Evolutionary conservation across 306 rosid genomes (phyloP), one percentile per base, ranked within the genome.

Genomic region (Macrotyloma uniflorum): DNA sequence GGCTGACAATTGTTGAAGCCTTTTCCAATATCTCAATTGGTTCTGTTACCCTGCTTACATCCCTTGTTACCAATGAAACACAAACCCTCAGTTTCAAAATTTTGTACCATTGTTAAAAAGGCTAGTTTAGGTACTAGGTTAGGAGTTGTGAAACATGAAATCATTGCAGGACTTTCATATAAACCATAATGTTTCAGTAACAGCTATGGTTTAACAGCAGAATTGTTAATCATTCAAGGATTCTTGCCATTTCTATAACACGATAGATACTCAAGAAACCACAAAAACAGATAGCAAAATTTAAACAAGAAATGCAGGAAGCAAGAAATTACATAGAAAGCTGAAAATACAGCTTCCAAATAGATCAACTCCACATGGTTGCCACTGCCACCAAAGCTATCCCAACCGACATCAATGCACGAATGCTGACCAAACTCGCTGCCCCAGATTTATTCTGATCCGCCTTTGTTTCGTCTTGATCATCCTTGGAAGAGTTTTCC

Each of bases 361-460:
- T 45, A 47, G 23, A 16, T 61, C 81, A 36, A 35, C 5, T 24
- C 76, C 63, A 83, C 54, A 77, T 70, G 20, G 64, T 47, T 64
- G 81, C 45, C 0, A 63, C 74, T 1, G 72, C 40, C 2, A 64
- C 19, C 6, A 80, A 72, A 23, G 75, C 73, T 15, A 87, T 40
- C 23, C 79, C 85, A 61, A 88, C 5, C 0, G 84, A 70, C 63
- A 81, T n/a, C 71, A 72, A 19, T 1, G 67, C 71, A 57, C n/a
- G 10, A 80, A 54, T 1, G 20, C 30, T 9, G 74, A 8, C 23
- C 40, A 76, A 42, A 33, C 79, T 66, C 11, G 49, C 23, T 0
- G 88, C 91, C 9, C 75, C 83, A 14, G 96, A 88, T 15, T 72
- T 79, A 8, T 77, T 68, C 12, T 70, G 83, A 19, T 85, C 87